These are phyloP conservation scores for Venturia nashicola DNA, from an alignment of 2,329 filamentous ascomycete genomes.

Conservation along the genomic window DNA sequence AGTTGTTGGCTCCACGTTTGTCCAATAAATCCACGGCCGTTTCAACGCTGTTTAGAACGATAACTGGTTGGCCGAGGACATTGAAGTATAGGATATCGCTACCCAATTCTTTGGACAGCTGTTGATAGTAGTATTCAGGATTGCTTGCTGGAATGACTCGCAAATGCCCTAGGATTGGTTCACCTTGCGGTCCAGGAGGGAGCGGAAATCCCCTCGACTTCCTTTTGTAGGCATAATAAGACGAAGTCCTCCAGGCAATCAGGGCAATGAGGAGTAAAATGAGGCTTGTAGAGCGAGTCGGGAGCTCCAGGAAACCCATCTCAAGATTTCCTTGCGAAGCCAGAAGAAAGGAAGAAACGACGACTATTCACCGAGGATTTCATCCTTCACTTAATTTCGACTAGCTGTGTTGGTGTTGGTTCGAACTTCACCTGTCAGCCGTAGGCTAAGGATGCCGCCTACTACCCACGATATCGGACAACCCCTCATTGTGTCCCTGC, in stretches of 20 bases:
- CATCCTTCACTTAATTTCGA: not conserved
- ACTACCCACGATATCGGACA: not conserved
- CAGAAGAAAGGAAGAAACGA: not conserved
- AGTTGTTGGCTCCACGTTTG: slow-evolving; percentile 28
- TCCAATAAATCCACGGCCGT: slow-evolving; percentile 34
- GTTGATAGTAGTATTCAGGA: slow-evolving; percentile 15
- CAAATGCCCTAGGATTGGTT: slow-evolving; percentile 17
- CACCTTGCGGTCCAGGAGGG: slow-evolving; percentile 15
- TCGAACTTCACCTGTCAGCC: not conserved
- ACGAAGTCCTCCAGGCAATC: not conserved
- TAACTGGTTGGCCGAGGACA: slow-evolving; percentile 25
- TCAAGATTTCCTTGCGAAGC: not conserved
- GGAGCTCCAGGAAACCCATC: not conserved
- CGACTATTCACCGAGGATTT: not conserved
- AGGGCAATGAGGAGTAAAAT: not conserved
- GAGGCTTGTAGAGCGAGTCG: not conserved
- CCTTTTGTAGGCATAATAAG: not conserved
- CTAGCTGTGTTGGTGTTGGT: not conserved
- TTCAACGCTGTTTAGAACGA: slow-evolving; percentile 33
- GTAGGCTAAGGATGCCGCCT: not conserved
- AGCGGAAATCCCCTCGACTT: slow-evolving; percentile 11
- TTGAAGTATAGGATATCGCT: slow-evolving; percentile 21
- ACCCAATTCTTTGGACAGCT: slow-evolving; percentile 8
- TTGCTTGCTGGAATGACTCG: slow-evolving; percentile 14
- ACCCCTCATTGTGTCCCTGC: not conserved